Evolutionary conservation across 2,329 filamentous ascomycete genomes (phyloP).

Genomic region (Fusarium duplospermum): DNA sequence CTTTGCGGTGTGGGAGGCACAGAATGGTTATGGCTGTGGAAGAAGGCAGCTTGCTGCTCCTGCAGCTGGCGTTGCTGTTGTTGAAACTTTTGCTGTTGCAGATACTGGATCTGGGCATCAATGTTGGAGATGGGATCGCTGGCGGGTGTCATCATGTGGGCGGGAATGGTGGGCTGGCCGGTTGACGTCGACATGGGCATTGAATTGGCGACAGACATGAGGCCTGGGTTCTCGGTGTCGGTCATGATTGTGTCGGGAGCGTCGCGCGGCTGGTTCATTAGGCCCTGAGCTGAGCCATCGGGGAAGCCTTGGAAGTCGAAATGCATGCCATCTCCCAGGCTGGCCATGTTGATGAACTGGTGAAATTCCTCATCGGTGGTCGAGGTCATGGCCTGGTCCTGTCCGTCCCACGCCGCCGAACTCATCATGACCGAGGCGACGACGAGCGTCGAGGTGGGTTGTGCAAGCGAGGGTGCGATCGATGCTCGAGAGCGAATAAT

Average conservation of each 20-base stretch:
- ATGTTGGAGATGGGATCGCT: constrained; percentile 68
- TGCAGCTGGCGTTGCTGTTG: constrained; percentile 69
- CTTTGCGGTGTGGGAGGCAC: constrained; percentile 86
- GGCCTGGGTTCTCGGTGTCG: constrained; percentile 45
- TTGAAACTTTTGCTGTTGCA: constrained; percentile 72
- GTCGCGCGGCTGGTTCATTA: constrained; percentile 47
- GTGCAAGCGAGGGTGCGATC: constrained; percentile 15
- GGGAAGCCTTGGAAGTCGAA: constrained; percentile 72
- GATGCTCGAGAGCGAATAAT: constrained; percentile 28
- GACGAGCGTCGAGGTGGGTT: constrained; percentile 23
- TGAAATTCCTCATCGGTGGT: constrained; percentile 71
- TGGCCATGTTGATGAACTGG: constrained; percentile 71
- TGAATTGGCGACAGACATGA: constrained; percentile 46
- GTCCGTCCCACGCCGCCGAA: constrained; percentile 65
- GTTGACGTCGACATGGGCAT: constrained; percentile 61
- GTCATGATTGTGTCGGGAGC: constrained; percentile 52
- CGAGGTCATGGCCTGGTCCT: constrained; percentile 65
- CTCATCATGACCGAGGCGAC: constrained; percentile 59
- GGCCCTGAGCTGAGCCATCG: constrained; percentile 49
- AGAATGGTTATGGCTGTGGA: constrained; percentile 66
- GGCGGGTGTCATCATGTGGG: constrained; percentile 58
- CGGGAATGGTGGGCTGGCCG: constrained; percentile 59
- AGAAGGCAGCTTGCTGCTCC: constrained; percentile 68
- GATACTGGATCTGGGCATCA: constrained; percentile 74
- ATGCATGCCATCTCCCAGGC: constrained; percentile 64